Base-by-base conservation (phyloP, 192 early-diverging fungal genomes). In the Backusella liffmaniae region DNA sequence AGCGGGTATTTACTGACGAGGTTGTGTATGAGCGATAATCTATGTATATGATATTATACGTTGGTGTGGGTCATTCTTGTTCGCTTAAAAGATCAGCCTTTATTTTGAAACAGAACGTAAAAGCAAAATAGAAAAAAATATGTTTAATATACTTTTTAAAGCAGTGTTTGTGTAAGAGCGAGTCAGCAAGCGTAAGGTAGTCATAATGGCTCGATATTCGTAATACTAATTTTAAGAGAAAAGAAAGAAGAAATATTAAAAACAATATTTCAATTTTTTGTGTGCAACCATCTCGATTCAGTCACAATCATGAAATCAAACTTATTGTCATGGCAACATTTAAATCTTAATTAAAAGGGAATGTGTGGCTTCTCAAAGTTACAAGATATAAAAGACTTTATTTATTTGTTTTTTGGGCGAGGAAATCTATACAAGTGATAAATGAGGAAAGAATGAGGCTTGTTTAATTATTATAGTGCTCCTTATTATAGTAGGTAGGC, bases 401-500 rank as follows among this genome's bases (percentile, higher is more conserved):
- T 44, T 5, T 44, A 4, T 21, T 49, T 18, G 3, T 49, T 49
- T 49, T n/a, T 49, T 59, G 23, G 12, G 8, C 8, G 12, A 62
- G 8, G 3, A 62, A 10, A 62, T 62, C 21, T 62, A 62, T 62
- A 29, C 56, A 62, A 29, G 9, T 26, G 10, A 62, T 29, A 62
- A 62, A 62, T 9, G 9, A 62, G 21, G 56, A 62, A 62, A 62
- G 0, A 12, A 62, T 62, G 8, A 0, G 56, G 56, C 56, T 62
- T 62, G 26, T 62, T 62, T 29, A 62, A 29, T 62, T 13, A 10
- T 62, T 62, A 6, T 62, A 15, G 29, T 62, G 56, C 3, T 62
- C 56, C 56, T 71, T 30, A 29, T 44, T 71, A 32, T 71, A 71
- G 29, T 49, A 71, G 12, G 70, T 49, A 16, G 70, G 70, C 5